phyloP scores from a whole-genome alignment of 2,329 filamentous ascomycete species.

The Magnaporthiopsis poae region DNA sequence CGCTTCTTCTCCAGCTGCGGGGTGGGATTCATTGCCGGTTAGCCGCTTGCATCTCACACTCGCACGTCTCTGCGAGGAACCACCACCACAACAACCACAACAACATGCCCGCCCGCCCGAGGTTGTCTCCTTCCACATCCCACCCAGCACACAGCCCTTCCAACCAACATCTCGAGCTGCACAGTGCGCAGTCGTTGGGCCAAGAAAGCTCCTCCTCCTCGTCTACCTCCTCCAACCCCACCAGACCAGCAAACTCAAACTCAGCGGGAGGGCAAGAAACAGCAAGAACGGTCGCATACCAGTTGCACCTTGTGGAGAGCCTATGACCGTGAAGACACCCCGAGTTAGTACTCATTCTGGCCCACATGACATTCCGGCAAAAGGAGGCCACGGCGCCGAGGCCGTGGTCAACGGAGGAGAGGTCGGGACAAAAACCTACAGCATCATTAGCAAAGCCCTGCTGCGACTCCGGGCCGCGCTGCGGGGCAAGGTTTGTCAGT shows the following conservation, averaged over 20 bases:
- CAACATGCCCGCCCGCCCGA: no score
- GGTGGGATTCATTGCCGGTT: slow-evolving; percentile 10
- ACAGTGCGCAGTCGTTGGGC: no score
- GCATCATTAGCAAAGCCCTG: slow-evolving; percentile 26
- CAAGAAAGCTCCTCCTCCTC: no score
- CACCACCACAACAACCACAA: not conserved
- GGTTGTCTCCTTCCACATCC: slow-evolving; percentile 1
- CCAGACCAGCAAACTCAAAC: not conserved
- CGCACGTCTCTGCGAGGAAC: not conserved
- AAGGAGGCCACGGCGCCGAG: not conserved
- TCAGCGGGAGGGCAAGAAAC: not conserved
- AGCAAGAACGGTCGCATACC: slow-evolving; percentile 41
- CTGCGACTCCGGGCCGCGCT: slow-evolving; percentile 38
- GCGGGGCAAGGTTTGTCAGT: slow-evolving; percentile 48
- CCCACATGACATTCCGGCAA: not conserved
- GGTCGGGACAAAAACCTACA: slow-evolving; percentile 3
- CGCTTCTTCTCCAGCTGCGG: slow-evolving; percentile 83
- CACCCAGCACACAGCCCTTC: not conserved
- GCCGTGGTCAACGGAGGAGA: slow-evolving; percentile 4
- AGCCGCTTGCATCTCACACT: not conserved
- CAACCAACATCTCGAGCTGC: not conserved
- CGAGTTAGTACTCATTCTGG: slow-evolving; percentile 5
- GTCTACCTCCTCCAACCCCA: not conserved
- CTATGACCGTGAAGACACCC: slow-evolving; percentile 26
- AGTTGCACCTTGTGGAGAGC: slow-evolving; percentile 65